Conservation (phyloP, 176 grass and related monocot species). For the Oryza meyeriana region DNA sequence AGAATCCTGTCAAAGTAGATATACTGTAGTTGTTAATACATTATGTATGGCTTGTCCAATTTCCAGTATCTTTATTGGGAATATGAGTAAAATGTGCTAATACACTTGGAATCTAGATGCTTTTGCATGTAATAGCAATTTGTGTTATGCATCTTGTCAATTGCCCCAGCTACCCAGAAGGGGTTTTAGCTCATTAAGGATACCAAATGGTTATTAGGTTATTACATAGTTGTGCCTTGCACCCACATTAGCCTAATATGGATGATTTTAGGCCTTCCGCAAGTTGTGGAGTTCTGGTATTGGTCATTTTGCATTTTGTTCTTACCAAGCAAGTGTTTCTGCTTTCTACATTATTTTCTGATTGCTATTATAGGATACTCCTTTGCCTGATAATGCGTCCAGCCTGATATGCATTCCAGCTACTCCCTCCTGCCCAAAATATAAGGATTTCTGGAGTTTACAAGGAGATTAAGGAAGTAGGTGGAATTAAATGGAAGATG, state of each 20-base stretch:
- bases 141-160: background rate
- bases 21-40: constrained; percentile 11
- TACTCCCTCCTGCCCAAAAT: too few relatives aligned
- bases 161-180: background rate
- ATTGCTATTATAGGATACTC: background rate
- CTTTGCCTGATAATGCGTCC: background rate
- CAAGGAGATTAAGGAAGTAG: too few relatives aligned
- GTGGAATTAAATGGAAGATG: too few relatives aligned
- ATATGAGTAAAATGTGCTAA: background rate
- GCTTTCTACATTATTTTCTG: background rate
- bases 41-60: constrained; percentile 21
- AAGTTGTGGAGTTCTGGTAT: background rate
- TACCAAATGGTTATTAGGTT: background rate
- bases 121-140: background rate
- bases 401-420: background rate
- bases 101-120: background rate
- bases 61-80: background rate
- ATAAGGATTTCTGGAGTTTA: too few relatives aligned
- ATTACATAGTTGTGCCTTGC: background rate
- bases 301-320: background rate
- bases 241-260: background rate
- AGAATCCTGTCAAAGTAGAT: background rate
- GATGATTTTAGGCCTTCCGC: background rate
- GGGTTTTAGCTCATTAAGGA: background rate
- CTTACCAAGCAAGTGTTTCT: background rate